Conservation (phyloP, 2,329 filamentous ascomycete genomes). For the Lecanosticta acicola region DNA sequence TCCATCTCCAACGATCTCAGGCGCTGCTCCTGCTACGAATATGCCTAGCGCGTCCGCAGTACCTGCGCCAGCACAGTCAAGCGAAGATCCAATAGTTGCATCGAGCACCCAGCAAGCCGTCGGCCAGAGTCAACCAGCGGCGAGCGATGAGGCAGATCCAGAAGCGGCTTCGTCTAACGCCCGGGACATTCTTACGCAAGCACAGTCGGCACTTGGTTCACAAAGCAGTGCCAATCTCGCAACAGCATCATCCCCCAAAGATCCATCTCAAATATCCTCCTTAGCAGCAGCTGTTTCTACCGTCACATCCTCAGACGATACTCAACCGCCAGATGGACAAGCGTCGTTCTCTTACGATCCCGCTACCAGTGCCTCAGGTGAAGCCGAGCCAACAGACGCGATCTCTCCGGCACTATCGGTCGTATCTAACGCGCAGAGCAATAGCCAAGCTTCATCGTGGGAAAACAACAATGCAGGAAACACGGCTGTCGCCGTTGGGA, state of each 20-base stretch:
- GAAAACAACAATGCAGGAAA: background rate
- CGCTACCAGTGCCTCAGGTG: background rate
- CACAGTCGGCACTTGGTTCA: background rate
- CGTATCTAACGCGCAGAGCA: background rate
- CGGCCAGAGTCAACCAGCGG: background rate
- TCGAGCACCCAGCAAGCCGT: background rate
- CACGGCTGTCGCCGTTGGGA: background rate
- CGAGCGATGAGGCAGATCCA: background rate
- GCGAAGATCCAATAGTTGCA: background rate
- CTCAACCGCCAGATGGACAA: background rate
- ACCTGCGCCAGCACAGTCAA: background rate
- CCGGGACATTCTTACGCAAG: constrained; percentile 3
- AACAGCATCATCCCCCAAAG: background rate
- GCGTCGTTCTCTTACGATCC: no score
- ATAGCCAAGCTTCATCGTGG: background rate
- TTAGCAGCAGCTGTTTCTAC: background rate
- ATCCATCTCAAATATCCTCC: background rate
- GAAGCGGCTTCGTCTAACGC: constrained; percentile 3
- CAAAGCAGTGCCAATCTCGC: background rate
- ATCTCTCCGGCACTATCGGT: background rate
- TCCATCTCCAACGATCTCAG: background rate
- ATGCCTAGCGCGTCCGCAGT: no score
- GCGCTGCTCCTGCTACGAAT: background rate
- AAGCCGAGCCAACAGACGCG: background rate
- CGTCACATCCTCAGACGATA: background rate